Base-by-base conservation (phyloP, 257 asterid species). In the Cruciata laevipes region DNA sequence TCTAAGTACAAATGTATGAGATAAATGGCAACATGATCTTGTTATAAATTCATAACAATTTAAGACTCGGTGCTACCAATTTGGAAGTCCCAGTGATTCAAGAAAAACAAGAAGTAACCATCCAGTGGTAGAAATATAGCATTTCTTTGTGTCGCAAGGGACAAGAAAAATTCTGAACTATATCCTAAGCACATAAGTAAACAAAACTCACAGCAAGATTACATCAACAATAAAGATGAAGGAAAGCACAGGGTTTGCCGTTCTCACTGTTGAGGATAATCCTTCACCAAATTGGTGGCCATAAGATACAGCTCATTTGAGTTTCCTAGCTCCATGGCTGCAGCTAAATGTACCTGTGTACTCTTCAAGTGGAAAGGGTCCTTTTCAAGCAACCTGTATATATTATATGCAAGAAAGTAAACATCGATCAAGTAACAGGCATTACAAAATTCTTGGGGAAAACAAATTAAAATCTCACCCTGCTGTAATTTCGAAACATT, bases 241-340 rank as follows among this genome's bases (percentile, higher is more conserved):
- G 16, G 55, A 47, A 47, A 42, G 4, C 51, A 32, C 20, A 71
- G 44, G 12, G 63, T 38, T 20, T n/a, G 18, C 53, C 42, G 27
- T 79, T 77, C 96, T 94, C 83, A 94, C 97, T 90, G 87, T 74
- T 90, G 96, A 73, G 99, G 99, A 76, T 92, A 88, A 85, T 94
- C 99, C 83, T 90, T 94, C 75, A 90, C 97, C 78, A 94, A 85
- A 83, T 94, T 94, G 90, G 96, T 88, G 32, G 99, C 90, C 97
- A 94, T 85, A 68, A 94, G 91, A 84, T 94, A 94, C 66, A 94
- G 96, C 81, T 94, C 99, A 73, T 94, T 90, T 62, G 97, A 82
- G 79, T 90, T 91, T 55, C 96, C 99, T 76, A 94, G 97, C 84
- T 88, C 97, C 99, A 94, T 88, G 37, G 97, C 97, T 59, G 97